Evolutionary conservation across 2,329 filamentous ascomycete species (phyloP).

Genomic region (Aspergillus aculeatus): DNA sequence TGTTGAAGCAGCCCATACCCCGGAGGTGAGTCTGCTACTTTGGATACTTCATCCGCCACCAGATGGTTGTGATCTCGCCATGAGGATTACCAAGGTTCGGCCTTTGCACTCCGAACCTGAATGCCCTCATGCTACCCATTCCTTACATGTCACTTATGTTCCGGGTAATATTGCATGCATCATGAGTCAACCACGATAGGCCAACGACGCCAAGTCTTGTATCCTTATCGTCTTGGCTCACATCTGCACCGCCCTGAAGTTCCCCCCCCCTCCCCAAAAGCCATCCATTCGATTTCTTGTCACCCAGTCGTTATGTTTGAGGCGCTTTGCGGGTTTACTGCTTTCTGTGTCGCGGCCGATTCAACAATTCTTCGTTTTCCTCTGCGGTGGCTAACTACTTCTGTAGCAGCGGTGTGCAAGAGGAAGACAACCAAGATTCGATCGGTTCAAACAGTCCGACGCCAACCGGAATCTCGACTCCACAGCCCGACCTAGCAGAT

Average conservation of each 20-base stretch:
- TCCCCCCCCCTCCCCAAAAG: neutral
- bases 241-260: neutral
- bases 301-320: neutral
- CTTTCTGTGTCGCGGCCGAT: neutral
- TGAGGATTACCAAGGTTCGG: neutral
- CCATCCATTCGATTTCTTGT: neutral
- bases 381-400: constrained; percentile 28
- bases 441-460: constrained; percentile 75
- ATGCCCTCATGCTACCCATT: neutral
- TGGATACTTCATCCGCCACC: constrained; percentile 8
- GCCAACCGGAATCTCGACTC: constrained; percentile 87
- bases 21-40: constrained; percentile 53
- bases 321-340: neutral
- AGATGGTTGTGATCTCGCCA: neutral
- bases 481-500: constrained; percentile 88
- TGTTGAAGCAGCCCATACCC: constrained; percentile 58
- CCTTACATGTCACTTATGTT: neutral
- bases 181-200: neutral
- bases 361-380: neutral
- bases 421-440: constrained; percentile 45
- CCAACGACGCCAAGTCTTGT: neutral
- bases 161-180: neutral
- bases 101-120: neutral
- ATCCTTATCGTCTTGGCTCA: neutral
- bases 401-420: constrained; percentile 32